phyloP scores from a whole-genome alignment of 257 asterid species.

The Rehmannia glutinosa region DNA sequence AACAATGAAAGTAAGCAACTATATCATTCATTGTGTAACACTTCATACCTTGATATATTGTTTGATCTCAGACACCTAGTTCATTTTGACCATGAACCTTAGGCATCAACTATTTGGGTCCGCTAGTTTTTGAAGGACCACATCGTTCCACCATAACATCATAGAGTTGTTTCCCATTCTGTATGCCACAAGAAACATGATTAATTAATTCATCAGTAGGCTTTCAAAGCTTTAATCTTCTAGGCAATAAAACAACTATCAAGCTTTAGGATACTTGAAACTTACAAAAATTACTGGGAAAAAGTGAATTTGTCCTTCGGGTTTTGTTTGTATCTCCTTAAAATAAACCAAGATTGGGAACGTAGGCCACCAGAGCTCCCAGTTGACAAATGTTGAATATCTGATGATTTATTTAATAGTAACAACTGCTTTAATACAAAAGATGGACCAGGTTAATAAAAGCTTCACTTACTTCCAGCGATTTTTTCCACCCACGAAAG shows the following conservation, averaged over 20 bases:
- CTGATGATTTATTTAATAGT: conserved; percentile 28
- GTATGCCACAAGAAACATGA: conserved; percentile 4
- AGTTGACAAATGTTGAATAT: conserved; percentile 81
- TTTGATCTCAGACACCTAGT: conserved; percentile 10
- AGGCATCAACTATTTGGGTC: conserved; percentile 40
- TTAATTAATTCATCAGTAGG: not conserved
- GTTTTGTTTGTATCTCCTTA: conserved; percentile 87
- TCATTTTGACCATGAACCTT: conserved; percentile 7
- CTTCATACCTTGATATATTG: conserved; percentile 28
- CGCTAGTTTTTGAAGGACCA: conserved; percentile 81
- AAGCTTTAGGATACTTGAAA: conserved; percentile 10
- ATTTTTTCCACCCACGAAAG: conserved; percentile 88
- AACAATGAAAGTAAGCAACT: too few species aligned
- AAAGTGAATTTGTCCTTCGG: conserved; percentile 81
- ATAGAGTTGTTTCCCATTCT: conserved; percentile 83
- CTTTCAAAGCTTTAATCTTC: conserved; percentile 6
- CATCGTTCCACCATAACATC: conserved; percentile 80
- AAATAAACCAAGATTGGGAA: conserved; percentile 91
- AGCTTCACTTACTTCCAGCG: conserved; percentile 85
- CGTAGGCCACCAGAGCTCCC: conserved; percentile 99
- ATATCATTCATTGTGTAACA: too few species aligned
- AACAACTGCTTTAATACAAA: conserved; percentile 2
- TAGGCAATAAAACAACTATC: conserved; percentile 16
- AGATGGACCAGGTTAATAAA: not conserved
- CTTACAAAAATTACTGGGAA: conserved; percentile 83